phyloP scores from a whole-genome alignment of 129 eudicot species.

The Pittosporum tobira region DNA sequence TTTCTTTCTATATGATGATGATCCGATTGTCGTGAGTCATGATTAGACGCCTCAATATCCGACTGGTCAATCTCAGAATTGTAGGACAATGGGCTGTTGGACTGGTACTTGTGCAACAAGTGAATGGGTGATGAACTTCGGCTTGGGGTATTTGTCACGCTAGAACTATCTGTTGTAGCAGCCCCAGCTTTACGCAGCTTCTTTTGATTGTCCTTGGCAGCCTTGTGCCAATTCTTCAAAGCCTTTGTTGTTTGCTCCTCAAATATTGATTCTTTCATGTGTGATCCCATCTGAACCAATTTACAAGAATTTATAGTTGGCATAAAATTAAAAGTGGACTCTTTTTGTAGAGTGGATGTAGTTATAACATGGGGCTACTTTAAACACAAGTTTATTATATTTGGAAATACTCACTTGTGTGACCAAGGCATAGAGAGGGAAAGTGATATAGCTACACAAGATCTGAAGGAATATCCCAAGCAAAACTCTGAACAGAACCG shows the following conservation, averaged over 20 bases:
- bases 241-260: slow-evolving; percentile 79
- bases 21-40: slow-evolving; percentile 6
- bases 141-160: slow-evolving; percentile 35
- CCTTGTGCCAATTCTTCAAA: slow-evolving; percentile 65
- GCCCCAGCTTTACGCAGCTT: slow-evolving; percentile 28
- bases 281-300: slow-evolving; percentile 69
- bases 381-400: background rate
- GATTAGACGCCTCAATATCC: slow-evolving; percentile 41
- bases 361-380: background rate
- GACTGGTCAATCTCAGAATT: slow-evolving; percentile 38
- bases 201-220: slow-evolving; percentile 46
- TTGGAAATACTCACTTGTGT: slow-evolving; percentile 44
- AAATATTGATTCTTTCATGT: slow-evolving; percentile 64
- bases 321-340: no score
- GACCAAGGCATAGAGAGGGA: slow-evolving; percentile 74
- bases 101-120: slow-evolving; percentile 46
- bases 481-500: slow-evolving; percentile 39
- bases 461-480: slow-evolving; percentile 50
- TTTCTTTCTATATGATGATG: background rate
- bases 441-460: slow-evolving; percentile 73
- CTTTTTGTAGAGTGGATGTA: no score
- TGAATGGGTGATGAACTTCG: slow-evolving; percentile 52
- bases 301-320: background rate
- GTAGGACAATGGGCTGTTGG: slow-evolving; percentile 37
- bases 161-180: slow-evolving; percentile 14